These are phyloP conservation scores for Bigelowiella natans DNA, from an alignment of 78 protist species.

Conservation along the genomic window DNA sequence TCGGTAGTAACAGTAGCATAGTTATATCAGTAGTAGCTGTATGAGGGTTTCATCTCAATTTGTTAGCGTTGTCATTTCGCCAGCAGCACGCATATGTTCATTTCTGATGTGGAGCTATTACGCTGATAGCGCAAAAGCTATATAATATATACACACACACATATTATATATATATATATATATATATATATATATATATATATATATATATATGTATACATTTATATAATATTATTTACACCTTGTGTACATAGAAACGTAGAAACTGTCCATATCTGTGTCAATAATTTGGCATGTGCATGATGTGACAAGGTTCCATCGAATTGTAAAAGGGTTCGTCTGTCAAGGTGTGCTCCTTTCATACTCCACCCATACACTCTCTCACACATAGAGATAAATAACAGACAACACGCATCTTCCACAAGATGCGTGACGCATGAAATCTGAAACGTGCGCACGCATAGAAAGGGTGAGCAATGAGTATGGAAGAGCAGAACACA, in stretches of 20 bases:
- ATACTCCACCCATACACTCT: not conserved
- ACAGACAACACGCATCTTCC: not conserved
- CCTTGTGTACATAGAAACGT: too few relatives aligned
- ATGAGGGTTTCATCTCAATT: not conserved
- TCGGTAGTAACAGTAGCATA: not conserved
- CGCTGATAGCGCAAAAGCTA: too few relatives aligned
- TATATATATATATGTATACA: not conserved
- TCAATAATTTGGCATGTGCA: too few relatives aligned
- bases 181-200: not conserved
- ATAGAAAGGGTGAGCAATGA: not conserved
- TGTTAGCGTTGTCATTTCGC: not conserved
- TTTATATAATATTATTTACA: not conserved
- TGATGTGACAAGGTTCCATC: not conserved
- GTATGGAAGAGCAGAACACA: not conserved
- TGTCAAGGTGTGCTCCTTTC: not conserved
- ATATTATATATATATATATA: not conserved
- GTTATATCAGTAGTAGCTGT: not conserved
- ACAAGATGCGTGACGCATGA: too few relatives aligned
- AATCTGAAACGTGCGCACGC: not conserved
- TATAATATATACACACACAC: too few relatives aligned
- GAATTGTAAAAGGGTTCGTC: not conserved
- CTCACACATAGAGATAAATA: not conserved
- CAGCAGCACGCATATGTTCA: not conserved
- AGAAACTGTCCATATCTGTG: too few relatives aligned
- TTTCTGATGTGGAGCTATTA: too few relatives aligned